Evolutionary conservation across 768 basidiomycete species (phyloP).

Genomic region (Amanita polypyramis): DNA sequence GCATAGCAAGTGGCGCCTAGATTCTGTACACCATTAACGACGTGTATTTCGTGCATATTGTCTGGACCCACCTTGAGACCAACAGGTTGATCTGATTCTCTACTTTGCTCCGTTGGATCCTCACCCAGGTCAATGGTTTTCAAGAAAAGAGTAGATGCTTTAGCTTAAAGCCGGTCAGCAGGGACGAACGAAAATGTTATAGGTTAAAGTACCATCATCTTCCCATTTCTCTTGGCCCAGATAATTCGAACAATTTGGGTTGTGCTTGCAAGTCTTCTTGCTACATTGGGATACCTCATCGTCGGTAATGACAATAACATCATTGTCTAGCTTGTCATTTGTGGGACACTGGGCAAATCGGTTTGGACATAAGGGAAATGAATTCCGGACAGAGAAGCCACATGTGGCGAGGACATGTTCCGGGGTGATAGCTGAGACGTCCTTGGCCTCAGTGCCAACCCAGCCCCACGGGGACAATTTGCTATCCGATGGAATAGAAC

Average conservation of each 20-base stretch:
- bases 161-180: conserved; percentile 24
- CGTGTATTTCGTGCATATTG: neutral
- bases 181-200: neutral
- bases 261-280: conserved; percentile 57
- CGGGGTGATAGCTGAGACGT: conserved; percentile 47
- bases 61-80: conserved; percentile 53
- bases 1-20: conserved; percentile 97
- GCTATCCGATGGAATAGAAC: conserved; percentile 36
- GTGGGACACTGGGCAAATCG: conserved; percentile 25
- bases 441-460: conserved; percentile 58
- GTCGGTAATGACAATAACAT: conserved; percentile 63
- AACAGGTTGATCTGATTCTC: conserved; percentile 52
- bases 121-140: conserved; percentile 40
- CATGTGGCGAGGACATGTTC: conserved; percentile 62
- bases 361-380: conserved; percentile 46
- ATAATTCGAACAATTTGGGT: conserved; percentile 83
- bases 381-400: conserved; percentile 46
- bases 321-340: conserved; percentile 41
- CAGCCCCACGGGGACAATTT: conserved; percentile 62
- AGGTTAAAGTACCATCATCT: conserved; percentile 38
- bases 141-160: conserved; percentile 38
- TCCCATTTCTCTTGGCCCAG: conserved; percentile 81
- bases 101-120: conserved; percentile 40
- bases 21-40: conserved; percentile 41
- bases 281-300: conserved; percentile 47